Conservation (phyloP, 352 stramenopile species). For the Phytophthora sojae region DNA sequence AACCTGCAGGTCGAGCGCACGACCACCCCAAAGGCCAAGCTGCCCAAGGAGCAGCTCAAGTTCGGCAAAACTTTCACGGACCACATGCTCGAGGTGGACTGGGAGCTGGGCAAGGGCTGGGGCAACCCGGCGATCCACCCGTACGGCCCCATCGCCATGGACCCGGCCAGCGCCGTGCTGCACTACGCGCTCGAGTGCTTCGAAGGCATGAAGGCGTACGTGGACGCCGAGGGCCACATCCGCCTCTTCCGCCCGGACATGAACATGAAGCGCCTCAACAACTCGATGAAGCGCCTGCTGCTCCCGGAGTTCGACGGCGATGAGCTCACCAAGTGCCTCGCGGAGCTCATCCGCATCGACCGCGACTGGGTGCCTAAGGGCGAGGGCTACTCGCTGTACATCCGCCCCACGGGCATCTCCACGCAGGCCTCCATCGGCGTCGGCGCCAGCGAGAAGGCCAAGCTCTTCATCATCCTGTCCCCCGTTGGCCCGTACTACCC, state of each 20-base stretch:
- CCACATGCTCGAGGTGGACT: conserved; percentile 98
- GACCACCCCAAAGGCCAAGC: conserved; percentile 58
- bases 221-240: conserved; percentile 83
- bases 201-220: conserved; percentile 97
- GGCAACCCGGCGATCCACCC: conserved; percentile 89
- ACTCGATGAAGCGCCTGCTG: conserved; percentile 93
- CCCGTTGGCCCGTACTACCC: conserved; percentile 98
- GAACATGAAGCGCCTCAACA: conserved; percentile 97
- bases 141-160: conserved; percentile 92
- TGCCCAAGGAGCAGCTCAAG: conserved; percentile 87
- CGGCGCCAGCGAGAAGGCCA: conserved; percentile 84
- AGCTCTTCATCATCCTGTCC: conserved; percentile 96
- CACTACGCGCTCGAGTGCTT: conserved; percentile 97
- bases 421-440: conserved; percentile 94
- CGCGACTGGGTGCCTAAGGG: conserved; percentile 94
- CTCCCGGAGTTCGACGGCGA: conserved; percentile 92
- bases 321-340: conserved; percentile 92
- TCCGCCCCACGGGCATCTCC: conserved; percentile 95
- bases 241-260: conserved; percentile 96
- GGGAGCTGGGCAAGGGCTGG: conserved; percentile 88
- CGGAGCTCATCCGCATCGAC: conserved; percentile 85
- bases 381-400: conserved; percentile 97
- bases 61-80: conserved; percentile 97
- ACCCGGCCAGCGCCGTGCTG: conserved; percentile 92
- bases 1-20: conserved; percentile 64